Base-by-base conservation (phyloP, 2,329 filamentous ascomycete species). In the Exophiala oligosperma region DNA sequence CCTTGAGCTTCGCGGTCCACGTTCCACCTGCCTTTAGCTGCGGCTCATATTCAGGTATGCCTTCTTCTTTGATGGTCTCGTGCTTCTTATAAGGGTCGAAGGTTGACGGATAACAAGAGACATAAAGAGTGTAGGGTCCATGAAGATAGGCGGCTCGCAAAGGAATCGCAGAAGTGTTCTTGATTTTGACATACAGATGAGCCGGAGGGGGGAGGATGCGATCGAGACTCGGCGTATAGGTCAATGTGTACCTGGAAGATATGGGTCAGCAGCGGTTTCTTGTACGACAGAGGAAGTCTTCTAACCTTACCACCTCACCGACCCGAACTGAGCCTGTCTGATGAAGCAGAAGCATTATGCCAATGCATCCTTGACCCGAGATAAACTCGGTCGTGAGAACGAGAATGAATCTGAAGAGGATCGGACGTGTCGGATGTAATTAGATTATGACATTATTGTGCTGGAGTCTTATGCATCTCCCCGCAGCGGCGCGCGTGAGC, bases 121-220 rank as follows among this genome's bases (percentile, higher is more conserved):
- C 88, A 68, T 91, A 92, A 38, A 79, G 82, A 0, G 88, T 95
- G 72, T 99, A 99, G 1, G 94, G 94, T 0, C 94, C 94, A 75
- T 97, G 94, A 54, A 99, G 88, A 72, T 97, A 99, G 56, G 94
- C 94, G 54, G 94, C 94, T 69, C 94, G 90, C 40, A 97, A 80
- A 14, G 94, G 90, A 64, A 96, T 90, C 57, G 91, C 89, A 40
- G 90, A 94, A 8, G 90, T 92, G 74, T 99, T 99, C 72, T 90
- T 93, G 72, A 99, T 87, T 67, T 90, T 91, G 47, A 99, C 84
- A 74, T 91, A 85, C 38, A 99, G 84, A 67, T 86, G 82, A 64
- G 88, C 79, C 28, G 93, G 93, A 3, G 91, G 88, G 3, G 94
- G 94, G 2, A 96, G 82, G 70, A 97, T 95, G 66, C 91, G 91